These are phyloP conservation scores for Fagus sylvatica DNA, from an alignment of 306 rosid genomes.

Conservation along the genomic window DNA sequence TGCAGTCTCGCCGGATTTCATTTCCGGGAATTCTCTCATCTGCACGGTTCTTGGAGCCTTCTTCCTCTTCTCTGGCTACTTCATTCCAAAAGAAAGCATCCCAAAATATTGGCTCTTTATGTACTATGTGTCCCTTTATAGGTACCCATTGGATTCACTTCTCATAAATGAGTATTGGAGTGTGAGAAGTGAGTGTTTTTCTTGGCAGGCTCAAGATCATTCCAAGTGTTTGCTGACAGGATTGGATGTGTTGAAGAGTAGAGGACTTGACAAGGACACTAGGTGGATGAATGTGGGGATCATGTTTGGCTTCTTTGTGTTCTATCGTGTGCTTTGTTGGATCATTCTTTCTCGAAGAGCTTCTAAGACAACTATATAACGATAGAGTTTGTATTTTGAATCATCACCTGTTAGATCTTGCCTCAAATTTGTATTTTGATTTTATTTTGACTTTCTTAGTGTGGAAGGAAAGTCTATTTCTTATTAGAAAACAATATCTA, in stretches of 20 bases:
- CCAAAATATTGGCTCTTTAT: constrained; percentile 89
- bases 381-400: too few species aligned
- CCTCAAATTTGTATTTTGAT: too few species aligned
- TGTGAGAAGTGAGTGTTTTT: constrained; percentile 40
- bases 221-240: constrained; percentile 50
- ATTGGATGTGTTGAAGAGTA: constrained; percentile 67
- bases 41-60: constrained; percentile 86
- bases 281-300: constrained; percentile 78
- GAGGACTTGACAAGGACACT: constrained; percentile 70
- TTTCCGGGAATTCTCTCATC: constrained; percentile 82
- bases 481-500: too few species aligned
- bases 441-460: too few species aligned
- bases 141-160: constrained; percentile 81
- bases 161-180: constrained; percentile 83
- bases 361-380: constrained; percentile 51
- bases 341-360: constrained; percentile 68
- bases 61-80: constrained; percentile 91
- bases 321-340: constrained; percentile 85
- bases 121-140: constrained; percentile 90
- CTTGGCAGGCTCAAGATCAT: constrained; percentile 20
- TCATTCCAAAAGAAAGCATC: constrained; percentile 82
- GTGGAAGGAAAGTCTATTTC: too few species aligned
- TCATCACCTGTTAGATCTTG: too few species aligned
- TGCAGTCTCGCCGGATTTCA: constrained; percentile 85
- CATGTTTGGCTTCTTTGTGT: constrained; percentile 70